Percentiles rank a stretch among this genome's conserved stretches.
Evolutionary conservation across 345 rosid species (phyloP).

Genomic region (Arabis alpina): DNA sequence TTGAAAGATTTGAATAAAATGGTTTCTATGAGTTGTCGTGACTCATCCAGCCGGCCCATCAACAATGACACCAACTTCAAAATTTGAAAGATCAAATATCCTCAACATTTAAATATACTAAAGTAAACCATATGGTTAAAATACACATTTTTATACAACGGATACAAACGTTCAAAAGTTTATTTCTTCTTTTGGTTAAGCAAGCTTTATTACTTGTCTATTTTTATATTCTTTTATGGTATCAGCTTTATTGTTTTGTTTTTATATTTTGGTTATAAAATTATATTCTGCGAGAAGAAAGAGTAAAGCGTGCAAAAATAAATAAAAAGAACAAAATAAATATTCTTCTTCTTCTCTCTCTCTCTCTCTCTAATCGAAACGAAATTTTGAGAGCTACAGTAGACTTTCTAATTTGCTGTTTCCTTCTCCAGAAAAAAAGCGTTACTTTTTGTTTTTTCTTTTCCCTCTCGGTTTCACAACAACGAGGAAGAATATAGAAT

Average conservation of each 20-base stretch:
- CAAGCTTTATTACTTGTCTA: neutral
- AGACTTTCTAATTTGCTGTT: conserved; percentile 20
- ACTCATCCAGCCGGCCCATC: conserved; percentile 38
- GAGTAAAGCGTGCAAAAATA: conserved; percentile 18
- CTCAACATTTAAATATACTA: neutral
- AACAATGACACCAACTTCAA: conserved; percentile 18
- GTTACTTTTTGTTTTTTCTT: conserved; percentile 22
- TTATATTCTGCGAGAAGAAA: conserved; percentile 2
- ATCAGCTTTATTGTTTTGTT: conserved; percentile 23
- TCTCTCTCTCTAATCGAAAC: conserved; percentile 20
- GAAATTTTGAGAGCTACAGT: conserved; percentile 23
- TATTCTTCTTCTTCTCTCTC: neutral
- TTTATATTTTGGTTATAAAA: neutral
- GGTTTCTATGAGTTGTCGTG: conserved; percentile 40
- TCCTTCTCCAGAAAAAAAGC: conserved; percentile 30
- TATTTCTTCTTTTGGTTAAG: neutral
- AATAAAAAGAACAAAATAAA: neutral
- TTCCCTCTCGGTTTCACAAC: conserved; percentile 19
- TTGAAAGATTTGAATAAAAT: conserved; percentile 21
- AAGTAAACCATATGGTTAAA: neutral
- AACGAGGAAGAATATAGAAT: conserved; percentile 19
- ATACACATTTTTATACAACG: neutral
- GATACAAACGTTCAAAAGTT: conserved; percentile 9
- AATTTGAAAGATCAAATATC: conserved; percentile 5
- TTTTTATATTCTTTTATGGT: no score